Percentiles rank a stretch among this genome's conserved stretches.
Evolutionary conservation across 2,329 filamentous ascomycete genomes (phyloP).

Genomic region (Claviceps digitariae): DNA sequence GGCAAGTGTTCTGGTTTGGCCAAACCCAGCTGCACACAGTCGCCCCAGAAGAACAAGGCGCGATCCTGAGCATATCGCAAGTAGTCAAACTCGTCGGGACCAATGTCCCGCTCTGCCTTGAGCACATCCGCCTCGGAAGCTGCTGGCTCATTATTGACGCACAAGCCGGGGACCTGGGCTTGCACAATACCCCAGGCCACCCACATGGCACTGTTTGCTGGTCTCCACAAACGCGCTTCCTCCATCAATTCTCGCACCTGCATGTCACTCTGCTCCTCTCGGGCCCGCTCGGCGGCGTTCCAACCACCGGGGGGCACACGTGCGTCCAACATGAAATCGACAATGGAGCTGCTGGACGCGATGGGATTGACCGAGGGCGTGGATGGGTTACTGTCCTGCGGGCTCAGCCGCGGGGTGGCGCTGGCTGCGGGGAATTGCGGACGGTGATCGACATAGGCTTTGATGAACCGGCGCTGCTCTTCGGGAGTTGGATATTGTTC

Average conservation of each 20-base stretch:
- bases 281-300: conserved; percentile 38
- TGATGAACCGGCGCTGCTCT: conserved; percentile 74
- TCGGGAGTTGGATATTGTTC: conserved; percentile 61
- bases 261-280: conserved; percentile 51
- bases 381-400: conserved; percentile 26
- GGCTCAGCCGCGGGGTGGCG: conserved; percentile 35
- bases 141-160: conserved; percentile 27
- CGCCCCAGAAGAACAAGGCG: conserved; percentile 89
- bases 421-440: conserved; percentile 47
- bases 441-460: conserved; percentile 73
- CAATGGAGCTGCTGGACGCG: conserved; percentile 36
- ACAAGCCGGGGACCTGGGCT: conserved; percentile 68
- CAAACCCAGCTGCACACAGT: conserved; percentile 66
- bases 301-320: conserved; percentile 41
- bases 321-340: conserved; percentile 74
- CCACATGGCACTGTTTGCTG: conserved; percentile 83
- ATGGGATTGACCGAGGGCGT: conserved; percentile 24
- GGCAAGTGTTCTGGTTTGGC: conserved; percentile 66
- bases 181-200: conserved; percentile 95
- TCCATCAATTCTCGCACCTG: conserved; percentile 58
- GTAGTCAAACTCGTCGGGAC: conserved; percentile 80
- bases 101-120: conserved; percentile 34
- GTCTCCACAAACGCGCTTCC: conserved; percentile 74
- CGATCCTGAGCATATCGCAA: conserved; percentile 81
- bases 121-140: conserved; percentile 20